These are phyloP conservation scores for Phytophthora colocasiae DNA, from an alignment of 352 stramenopile genomes.

Conservation along the genomic window DNA sequence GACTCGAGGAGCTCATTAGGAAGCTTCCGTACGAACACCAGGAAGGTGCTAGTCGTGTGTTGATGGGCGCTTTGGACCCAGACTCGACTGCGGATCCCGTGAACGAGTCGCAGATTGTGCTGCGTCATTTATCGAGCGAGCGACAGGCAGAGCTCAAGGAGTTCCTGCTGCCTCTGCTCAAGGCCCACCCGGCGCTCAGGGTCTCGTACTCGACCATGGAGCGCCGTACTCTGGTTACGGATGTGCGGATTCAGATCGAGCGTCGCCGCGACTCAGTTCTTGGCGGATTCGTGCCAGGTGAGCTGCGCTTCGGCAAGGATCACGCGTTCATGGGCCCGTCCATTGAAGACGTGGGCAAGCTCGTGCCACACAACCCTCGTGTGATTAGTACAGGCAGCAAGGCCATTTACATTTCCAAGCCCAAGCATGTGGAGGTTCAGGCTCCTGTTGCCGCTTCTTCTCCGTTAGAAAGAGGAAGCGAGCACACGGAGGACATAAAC, in stretches of 20 bases:
- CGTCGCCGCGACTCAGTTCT: constrained; percentile 69
- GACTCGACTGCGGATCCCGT: constrained; percentile 48
- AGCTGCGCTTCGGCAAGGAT: constrained; percentile 73
- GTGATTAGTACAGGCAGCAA: constrained; percentile 64
- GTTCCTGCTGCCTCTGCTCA: constrained; percentile 76
- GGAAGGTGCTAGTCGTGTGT: constrained; percentile 70
- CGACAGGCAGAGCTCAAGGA: constrained; percentile 64
- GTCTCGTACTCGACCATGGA: constrained; percentile 76
- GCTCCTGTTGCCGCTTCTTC: constrained; percentile 22
- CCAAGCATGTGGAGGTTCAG: constrained; percentile 36
- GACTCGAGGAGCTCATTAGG: constrained; percentile 56
- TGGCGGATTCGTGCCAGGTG: constrained; percentile 53
- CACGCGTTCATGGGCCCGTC: constrained; percentile 78
- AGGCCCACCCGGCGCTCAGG: constrained; percentile 70
- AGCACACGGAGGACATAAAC: constrained; percentile 45
- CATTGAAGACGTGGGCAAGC: constrained; percentile 67
- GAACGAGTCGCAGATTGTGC: constrained; percentile 74
- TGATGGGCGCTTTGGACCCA: constrained; percentile 57
- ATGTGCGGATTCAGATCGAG: constrained; percentile 84
- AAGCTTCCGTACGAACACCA: constrained; percentile 75
- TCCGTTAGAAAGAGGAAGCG: constrained; percentile 33
- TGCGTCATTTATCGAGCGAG: constrained; percentile 60
- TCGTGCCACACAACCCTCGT: constrained; percentile 72
- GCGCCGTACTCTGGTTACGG: constrained; percentile 77
- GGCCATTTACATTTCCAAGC: constrained; percentile 77